Evolutionary conservation across 148 eudicot species (phyloP).

Genomic region (Beta vulgaris): DNA sequence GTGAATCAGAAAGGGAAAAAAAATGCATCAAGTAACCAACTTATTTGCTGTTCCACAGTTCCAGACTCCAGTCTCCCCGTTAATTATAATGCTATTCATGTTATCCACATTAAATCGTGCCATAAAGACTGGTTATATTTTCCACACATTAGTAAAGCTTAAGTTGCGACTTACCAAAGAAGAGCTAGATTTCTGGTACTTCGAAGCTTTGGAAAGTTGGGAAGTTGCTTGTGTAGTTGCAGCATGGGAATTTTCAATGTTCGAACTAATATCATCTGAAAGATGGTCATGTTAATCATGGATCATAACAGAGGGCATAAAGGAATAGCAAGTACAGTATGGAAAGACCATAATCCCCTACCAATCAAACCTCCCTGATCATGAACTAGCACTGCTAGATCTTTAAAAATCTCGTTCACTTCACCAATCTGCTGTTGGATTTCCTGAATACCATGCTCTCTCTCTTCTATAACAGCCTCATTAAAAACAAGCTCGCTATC

Average conservation of each 20-base stretch:
- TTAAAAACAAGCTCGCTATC: slow-evolving; percentile 71
- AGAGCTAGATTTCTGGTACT: slow-evolving; percentile 82
- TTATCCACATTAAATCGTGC: not conserved
- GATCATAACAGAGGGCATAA: not conserved
- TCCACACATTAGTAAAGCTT: not conserved
- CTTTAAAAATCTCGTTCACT: slow-evolving; percentile 82
- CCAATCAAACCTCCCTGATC: slow-evolving; percentile 83
- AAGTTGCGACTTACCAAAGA: slow-evolving; percentile 56
- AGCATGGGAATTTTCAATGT: slow-evolving; percentile 71
- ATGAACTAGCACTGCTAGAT: slow-evolving; percentile 75
- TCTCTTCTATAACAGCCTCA: slow-evolving; percentile 72
- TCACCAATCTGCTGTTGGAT: slow-evolving; percentile 80
- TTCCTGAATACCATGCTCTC: slow-evolving; percentile 82
- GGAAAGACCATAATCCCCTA: slow-evolving; percentile 18
- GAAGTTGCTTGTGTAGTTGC: slow-evolving; percentile 76
- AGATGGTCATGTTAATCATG: not conserved
- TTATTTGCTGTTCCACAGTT: not conserved
- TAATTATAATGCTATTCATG: not conserved
- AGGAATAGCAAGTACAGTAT: slow-evolving; percentile 1
- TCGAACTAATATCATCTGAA: slow-evolving; percentile 76
- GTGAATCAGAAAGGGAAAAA: not conserved
- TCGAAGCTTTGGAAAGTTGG: slow-evolving; percentile 75
- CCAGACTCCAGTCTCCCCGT: not conserved
- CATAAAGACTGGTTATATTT: not conserved
- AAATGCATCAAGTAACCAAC: not conserved